Base-by-base conservation (phyloP, 2,329 filamentous ascomycete genomes). In the Clonostachys chloroleuca region DNA sequence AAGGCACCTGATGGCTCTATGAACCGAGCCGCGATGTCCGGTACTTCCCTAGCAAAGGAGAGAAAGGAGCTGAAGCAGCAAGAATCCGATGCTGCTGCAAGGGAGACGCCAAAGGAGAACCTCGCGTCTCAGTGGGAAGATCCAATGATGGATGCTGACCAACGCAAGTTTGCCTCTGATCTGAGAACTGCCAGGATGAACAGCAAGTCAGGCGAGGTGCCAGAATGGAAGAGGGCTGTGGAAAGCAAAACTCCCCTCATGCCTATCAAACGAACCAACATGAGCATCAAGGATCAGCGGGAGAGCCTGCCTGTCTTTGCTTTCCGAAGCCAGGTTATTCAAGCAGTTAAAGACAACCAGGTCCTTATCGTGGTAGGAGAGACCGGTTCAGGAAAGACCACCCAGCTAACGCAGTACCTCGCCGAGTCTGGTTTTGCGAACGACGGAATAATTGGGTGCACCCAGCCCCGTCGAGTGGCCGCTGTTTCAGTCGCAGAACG, bases 1-100 rank as follows among this genome's bases (percentile, higher is more conserved):
- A 97, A 97, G 67, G 94, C 94, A 2, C 95, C 94, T 0, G 94
- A 99, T 66, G 94, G 94, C n/a, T 97, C 92, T 5, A 84, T 99
- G 67, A 99, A 99, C 63, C 81, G 94, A 59, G 90, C 95, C 43
- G 95, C 95, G 14, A 96, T 97, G 88, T 86, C 92, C 9, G 92
- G 94, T 41, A 92, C 92, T 14, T 80, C 84, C 5, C 69, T 99
- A 13, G 89, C 92, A 5, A 95, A 94, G 63, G 94, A 99, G 62
- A 79, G 94, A 45, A 85, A 90, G 62, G 94, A 99, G 50, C 58
- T 96, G 55, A 84, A 89, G 51, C 89, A 96, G 59, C 87, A 95
- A 61, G 92, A 99, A 67, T 84, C 83, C 0, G 87, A 95, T 50
- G 90, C 68, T 72, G 87, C 69, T 71, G 73, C 74, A 3, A 86